A percentile compares a stretch with the other conserved stretches of the same genome.
These are phyloP conservation scores for Chlamydomonas sp. DNA, from an alignment of 139 green algal species.

Conservation along the genomic window DNA sequence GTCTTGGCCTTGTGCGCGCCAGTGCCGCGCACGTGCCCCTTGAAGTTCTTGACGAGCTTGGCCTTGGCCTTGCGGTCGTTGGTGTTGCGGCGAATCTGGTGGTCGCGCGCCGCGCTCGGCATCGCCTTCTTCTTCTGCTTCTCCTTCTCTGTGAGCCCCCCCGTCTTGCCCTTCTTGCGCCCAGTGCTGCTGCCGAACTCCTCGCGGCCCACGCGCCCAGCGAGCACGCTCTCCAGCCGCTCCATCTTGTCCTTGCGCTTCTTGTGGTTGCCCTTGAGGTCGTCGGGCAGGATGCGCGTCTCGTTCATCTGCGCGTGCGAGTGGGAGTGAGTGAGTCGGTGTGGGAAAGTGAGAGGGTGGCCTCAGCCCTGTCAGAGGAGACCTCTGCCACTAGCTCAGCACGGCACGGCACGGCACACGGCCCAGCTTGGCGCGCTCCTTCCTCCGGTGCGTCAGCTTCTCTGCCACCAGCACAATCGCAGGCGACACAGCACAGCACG, in stretches of 20 bases:
- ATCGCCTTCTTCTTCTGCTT: slow-evolving; percentile 84
- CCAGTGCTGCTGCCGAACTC: slow-evolving; percentile 65
- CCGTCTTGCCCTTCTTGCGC: slow-evolving; percentile 74
- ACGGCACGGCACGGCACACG: no score
- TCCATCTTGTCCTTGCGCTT: slow-evolving; percentile 66
- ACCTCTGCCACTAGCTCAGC: no score
- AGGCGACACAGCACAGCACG: no score
- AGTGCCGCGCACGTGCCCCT: no score
- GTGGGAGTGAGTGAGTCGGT: no score
- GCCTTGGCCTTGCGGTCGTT: slow-evolving; percentile 16
- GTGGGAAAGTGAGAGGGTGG: no score
- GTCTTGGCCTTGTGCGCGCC: no score
- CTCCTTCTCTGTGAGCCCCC: slow-evolving; percentile 76
- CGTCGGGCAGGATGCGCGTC: slow-evolving; percentile 42
- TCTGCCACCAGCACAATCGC: no score
- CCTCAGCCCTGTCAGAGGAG: no score
- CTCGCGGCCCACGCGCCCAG: slow-evolving; percentile 76
- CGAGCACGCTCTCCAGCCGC: slow-evolving; percentile 60
- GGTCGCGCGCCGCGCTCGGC: slow-evolving; percentile 69
- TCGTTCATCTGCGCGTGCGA: slow-evolving; percentile 32
- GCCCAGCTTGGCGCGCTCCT: no score
- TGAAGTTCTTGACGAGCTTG: slow-evolving; percentile 62
- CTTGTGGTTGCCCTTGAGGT: slow-evolving; percentile 47
- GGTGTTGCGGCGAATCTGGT: slow-evolving; percentile 46
- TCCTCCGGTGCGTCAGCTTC: no score